Evolutionary conservation across 2,329 filamentous ascomycete genomes (phyloP).

Genomic region (Trichophyton simii): DNA sequence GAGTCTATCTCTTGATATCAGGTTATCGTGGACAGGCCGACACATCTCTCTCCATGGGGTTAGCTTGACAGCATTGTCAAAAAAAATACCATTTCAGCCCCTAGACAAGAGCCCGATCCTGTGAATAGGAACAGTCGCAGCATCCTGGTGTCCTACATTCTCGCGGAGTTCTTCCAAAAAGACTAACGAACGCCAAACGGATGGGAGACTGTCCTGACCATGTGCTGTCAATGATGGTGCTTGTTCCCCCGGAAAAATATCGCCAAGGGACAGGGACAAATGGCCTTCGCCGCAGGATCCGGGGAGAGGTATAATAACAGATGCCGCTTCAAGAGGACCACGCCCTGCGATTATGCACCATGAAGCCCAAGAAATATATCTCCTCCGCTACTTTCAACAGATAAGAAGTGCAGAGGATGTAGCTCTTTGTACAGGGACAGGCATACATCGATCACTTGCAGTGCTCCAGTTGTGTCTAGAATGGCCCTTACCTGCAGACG

Average conservation of each 20-base stretch:
- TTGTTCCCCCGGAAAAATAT: background rate
- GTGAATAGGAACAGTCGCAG: background rate
- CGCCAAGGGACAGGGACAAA: background rate
- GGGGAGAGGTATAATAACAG: background rate
- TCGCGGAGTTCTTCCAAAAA: background rate
- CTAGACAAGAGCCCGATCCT: background rate
- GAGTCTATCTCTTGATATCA: too few relatives aligned
- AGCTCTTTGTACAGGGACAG: background rate
- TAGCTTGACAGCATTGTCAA: too few relatives aligned
- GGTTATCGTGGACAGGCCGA: too few relatives aligned
- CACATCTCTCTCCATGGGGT: too few relatives aligned
- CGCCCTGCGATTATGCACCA: background rate
- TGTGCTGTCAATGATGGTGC: background rate
- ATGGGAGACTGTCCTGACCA: background rate
- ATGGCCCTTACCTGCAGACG: background rate
- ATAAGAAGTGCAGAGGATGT: background rate
- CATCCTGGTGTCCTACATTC: background rate
- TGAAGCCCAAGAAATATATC: background rate
- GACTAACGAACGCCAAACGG: background rate
- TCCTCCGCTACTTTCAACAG: too few relatives aligned
- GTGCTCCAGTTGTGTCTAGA: background rate
- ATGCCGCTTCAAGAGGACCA: background rate
- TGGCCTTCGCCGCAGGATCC: background rate
- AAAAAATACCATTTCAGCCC: too few relatives aligned
- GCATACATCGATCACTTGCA: background rate